Evolutionary conservation across 345 rosid genomes (phyloP).

Genomic region (Populus pruinosa): DNA sequence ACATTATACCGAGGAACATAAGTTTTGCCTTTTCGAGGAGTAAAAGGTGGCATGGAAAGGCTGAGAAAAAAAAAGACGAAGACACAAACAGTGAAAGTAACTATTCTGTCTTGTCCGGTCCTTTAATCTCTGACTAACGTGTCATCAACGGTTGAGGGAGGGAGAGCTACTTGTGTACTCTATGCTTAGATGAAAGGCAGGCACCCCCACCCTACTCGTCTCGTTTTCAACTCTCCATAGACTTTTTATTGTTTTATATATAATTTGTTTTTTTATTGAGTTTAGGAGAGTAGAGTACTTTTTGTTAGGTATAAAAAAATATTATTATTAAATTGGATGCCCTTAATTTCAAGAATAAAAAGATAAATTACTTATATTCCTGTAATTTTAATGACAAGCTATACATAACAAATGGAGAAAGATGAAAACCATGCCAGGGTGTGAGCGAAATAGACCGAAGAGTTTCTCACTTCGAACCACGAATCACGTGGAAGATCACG

Average conservation of each 20-base stretch:
- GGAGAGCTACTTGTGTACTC: not conserved
- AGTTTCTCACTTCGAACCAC: not conserved
- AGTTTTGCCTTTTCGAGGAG: not conserved
- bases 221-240: no score
- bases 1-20: not conserved
- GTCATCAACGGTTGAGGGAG: not conserved
- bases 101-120: constrained; percentile 21
- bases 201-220: no score
- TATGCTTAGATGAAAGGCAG: not conserved
- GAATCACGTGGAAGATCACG: constrained; percentile 15
- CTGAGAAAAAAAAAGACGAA: constrained; percentile 5
- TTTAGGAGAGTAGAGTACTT: no score
- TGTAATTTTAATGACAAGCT: no score
- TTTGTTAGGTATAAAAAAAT: no score
- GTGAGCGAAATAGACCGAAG: not conserved
- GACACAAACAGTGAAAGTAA: not conserved
- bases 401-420: no score
- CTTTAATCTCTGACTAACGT: constrained; percentile 10
- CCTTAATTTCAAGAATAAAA: no score
- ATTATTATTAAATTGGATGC: no score
- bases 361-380: no score
- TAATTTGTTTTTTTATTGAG: no score
- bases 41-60: not conserved
- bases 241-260: no score
- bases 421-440: not conserved